Evolutionary conservation across 2,329 filamentous ascomycete species (phyloP), one percentile per base, ranked within the genome.

Genomic region (Aspergillus neoniger): DNA sequence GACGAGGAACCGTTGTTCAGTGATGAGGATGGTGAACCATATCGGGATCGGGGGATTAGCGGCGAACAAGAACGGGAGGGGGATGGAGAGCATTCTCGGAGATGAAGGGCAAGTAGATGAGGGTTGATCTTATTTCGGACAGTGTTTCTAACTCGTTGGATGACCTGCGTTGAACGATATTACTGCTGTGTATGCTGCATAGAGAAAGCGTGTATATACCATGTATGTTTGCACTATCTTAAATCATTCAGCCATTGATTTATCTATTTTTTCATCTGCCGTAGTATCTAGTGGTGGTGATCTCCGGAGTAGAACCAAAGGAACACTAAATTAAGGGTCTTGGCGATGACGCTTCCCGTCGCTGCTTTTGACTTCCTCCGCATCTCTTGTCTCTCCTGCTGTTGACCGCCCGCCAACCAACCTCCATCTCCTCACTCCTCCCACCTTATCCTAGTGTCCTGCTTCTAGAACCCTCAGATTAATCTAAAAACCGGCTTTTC

Each of bases 1-100:
- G 93, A 95, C 59, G 90, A 91, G 58, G 88, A 90, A 61, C 70
- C 66, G 36, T 51, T 86, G 43, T 79, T 86, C 62, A 82, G 79
- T 65, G 78, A 76, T 41, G 75, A 74, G 3, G 80, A 79, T 30
- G 73, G 73, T 41, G 74, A 68, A n/a, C 69, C 72, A 3, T 77
- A 77, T 57, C 70, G 63, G 51, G 75, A 77, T 60, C 69, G 67
- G 30, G 43, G 65, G 38, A 63, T 58, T 28, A 70, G 70, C 56
- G 67, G 66, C 25, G 67, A 69, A 52, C 65, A 61, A n/a, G 59
- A 63, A 28, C 58, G 56, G 19, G 66, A 60, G 9, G 47, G 61
- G 5, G 55, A 59, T 54, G 56, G 60, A 43, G 59, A 63, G 58
- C 62, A 63, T 62, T 58, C 51, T 55, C 52, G 57, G 50, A 61